Evolutionary conservation across 2,329 filamentous ascomycete species (phyloP).

Genomic region (Endoconidiophora polonica): DNA sequence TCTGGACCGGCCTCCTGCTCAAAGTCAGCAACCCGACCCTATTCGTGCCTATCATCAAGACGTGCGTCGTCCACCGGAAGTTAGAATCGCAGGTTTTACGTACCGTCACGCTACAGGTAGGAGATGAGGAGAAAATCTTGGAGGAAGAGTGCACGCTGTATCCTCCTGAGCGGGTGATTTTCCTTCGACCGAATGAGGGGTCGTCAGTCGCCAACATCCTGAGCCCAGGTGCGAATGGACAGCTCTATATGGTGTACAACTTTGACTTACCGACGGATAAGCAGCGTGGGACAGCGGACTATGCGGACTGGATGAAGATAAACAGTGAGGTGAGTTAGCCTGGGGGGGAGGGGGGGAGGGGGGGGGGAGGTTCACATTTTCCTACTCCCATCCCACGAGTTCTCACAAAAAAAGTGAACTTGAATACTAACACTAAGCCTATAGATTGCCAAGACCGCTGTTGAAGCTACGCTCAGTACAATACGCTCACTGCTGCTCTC

Average conservation of each 20-base stretch:
- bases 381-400: neutral
- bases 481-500: neutral
- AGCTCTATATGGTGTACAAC: conserved; percentile 20
- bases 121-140: conserved; percentile 10
- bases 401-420: neutral
- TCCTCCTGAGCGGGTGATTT: conserved; percentile 19
- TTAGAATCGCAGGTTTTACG: conserved; percentile 13
- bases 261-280: conserved; percentile 18
- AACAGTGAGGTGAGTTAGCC: too few species aligned
- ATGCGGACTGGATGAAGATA: too few species aligned
- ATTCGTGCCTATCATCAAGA: conserved; percentile 18
- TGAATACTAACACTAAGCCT: neutral
- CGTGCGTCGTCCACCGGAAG: conserved; percentile 11
- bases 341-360: too few species aligned
- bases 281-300: neutral
- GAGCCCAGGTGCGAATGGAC: conserved; percentile 15
- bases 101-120: conserved; percentile 15
- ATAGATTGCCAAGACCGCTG: neutral
- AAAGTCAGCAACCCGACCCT: conserved; percentile 18
- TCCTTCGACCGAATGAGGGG: conserved; percentile 18
- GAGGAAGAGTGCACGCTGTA: conserved; percentile 20
- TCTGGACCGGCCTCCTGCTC: conserved; percentile 19
- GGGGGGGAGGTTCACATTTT: too few species aligned
- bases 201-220: conserved; percentile 20
- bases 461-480: neutral